Percentiles rank a stretch among this genome's conserved stretches.
Conservation (phyloP, 2,329 filamentous ascomycete species). For the Verticillium dahliae region DNA sequence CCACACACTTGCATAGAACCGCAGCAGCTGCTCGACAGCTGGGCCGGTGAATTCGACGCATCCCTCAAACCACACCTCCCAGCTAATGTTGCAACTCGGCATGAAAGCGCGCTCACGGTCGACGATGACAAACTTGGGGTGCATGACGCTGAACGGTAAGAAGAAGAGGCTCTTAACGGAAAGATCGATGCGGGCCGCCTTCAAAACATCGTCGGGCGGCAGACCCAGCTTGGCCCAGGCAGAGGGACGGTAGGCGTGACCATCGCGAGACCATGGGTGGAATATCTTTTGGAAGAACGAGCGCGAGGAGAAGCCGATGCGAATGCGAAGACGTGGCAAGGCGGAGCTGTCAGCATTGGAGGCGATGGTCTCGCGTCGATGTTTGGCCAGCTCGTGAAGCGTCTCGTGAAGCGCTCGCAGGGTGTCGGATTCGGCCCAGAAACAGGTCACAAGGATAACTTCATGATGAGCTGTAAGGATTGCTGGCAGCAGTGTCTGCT, state of each 20-base stretch:
- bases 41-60: conserved; percentile 61
- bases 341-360: conserved; percentile 8
- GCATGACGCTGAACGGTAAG: conserved; percentile 77
- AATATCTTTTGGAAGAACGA: conserved; percentile 69
- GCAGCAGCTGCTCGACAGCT: conserved; percentile 53
- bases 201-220: conserved; percentile 43
- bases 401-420: conserved; percentile 49
- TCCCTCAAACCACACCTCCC: conserved; percentile 83
- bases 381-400: conserved; percentile 51
- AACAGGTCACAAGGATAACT: conserved; percentile 73
- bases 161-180: conserved; percentile 74
- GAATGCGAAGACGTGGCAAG: conserved; percentile 44
- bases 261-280: conserved; percentile 57
- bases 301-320: conserved; percentile 70
- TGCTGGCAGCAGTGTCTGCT: conserved; percentile 50
- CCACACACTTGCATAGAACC: conserved; percentile 69
- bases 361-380: conserved; percentile 28
- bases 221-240: conserved; percentile 62
- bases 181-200: conserved; percentile 57
- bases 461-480: conserved; percentile 55
- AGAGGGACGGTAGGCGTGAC: conserved; percentile 52
- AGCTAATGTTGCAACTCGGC: conserved; percentile 79
- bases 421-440: conserved; percentile 66
- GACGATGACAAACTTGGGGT: conserved; percentile 74
- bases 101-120: conserved; percentile 62